phyloP scores from a whole-genome alignment of 179 eudicot species.

The Gypsophila paniculata region DNA sequence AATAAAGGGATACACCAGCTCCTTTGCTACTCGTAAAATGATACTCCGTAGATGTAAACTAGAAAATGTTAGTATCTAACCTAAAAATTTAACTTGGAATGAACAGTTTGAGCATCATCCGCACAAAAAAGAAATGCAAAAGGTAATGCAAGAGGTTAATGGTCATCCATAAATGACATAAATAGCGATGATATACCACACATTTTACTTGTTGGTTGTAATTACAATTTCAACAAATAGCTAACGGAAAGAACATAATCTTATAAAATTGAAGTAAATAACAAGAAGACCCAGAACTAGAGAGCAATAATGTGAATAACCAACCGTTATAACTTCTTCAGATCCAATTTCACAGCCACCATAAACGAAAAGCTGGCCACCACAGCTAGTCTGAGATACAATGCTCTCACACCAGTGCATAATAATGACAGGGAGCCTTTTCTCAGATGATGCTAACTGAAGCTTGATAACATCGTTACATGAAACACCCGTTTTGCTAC shows the following conservation, averaged over 20 bases:
- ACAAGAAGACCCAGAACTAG: background rate
- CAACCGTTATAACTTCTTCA: slow-evolving; percentile 89
- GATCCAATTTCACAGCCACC: slow-evolving; percentile 92
- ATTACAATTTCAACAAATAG: no score
- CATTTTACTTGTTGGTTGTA: background rate
- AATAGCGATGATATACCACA: background rate
- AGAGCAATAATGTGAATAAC: slow-evolving; percentile 26
- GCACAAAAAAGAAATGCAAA: background rate
- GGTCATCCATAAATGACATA: slow-evolving; percentile 1
- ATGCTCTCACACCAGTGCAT: slow-evolving; percentile 58
- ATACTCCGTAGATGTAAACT: background rate
- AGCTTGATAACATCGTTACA: slow-evolving; percentile 61
- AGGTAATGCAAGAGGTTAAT: background rate
- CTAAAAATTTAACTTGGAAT: background rate
- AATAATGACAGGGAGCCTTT: slow-evolving; percentile 79
- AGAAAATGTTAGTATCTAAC: background rate
- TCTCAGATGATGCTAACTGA: slow-evolving; percentile 62
- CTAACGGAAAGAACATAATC: background rate
- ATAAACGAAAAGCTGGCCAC: slow-evolving; percentile 74
- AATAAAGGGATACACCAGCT: background rate
- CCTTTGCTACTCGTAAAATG: background rate
- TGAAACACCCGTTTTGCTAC: slow-evolving; percentile 35
- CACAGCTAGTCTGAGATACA: slow-evolving; percentile 39
- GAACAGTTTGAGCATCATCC: background rate
- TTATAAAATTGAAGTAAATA: background rate